These are phyloP conservation scores for Aspergillus incahuasiensis DNA, from an alignment of 495 filamentous ascomycete genomes.

Conservation along the genomic window DNA sequence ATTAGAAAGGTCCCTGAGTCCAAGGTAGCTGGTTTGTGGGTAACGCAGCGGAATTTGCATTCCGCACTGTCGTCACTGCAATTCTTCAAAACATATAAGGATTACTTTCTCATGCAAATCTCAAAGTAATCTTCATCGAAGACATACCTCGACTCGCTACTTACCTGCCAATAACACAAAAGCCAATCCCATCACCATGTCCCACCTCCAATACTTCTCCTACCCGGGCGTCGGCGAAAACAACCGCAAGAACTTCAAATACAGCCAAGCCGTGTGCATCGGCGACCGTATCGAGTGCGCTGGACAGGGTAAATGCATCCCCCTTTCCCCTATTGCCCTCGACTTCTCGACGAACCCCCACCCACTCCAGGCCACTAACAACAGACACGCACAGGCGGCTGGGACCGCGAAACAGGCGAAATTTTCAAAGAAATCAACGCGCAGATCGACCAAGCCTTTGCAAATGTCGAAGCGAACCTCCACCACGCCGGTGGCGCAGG, in stretches of 20 bases:
- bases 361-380: no score
- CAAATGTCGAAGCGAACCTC: slow-evolving; percentile 46
- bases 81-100: neutral
- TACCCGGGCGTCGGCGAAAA: slow-evolving; percentile 40
- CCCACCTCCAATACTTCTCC: slow-evolving; percentile 35
- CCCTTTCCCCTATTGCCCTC: no score
- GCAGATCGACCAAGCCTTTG: slow-evolving; percentile 52
- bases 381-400: slow-evolving; percentile 38
- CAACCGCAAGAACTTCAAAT: slow-evolving; percentile 33
- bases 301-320: slow-evolving; percentile 57
- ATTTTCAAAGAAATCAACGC: slow-evolving; percentile 36
- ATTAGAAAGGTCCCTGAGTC: no score
- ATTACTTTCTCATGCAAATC: no score
- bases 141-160: no score
- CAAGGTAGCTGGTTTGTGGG: no score
- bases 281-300: slow-evolving; percentile 49
- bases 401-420: slow-evolving; percentile 38
- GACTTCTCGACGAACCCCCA: no score
- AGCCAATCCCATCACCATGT: slow-evolving; percentile 25
- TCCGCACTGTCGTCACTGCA: neutral
- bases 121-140: no score
- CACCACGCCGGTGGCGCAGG: slow-evolving; percentile 50
- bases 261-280: slow-evolving; percentile 52
- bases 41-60: neutral
- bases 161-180: no score